Conservation (phyloP, 1,139 yeast species). For the Candida anutae region DNA sequence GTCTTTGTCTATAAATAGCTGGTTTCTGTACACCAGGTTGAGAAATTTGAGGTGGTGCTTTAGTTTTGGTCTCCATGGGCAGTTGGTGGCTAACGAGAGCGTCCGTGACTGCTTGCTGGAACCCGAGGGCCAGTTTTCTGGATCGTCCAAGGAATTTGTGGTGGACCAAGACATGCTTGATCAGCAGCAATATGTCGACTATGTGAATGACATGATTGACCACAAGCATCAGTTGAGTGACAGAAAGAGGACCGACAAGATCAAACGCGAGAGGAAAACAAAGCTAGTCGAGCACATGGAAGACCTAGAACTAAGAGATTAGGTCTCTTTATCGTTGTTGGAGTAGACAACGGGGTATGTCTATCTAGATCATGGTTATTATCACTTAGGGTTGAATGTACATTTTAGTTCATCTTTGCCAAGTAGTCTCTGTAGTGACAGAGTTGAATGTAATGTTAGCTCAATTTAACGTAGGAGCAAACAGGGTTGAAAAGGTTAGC, state of each 20-base stretch:
- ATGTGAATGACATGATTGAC: constrained; percentile 7
- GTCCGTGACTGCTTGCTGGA: constrained; percentile 38
- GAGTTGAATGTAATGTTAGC: too few relatives aligned
- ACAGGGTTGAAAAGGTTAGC: too few relatives aligned
- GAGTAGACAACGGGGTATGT: constrained; percentile 1
- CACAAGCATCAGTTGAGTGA: constrained; percentile 8
- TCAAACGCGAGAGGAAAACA: constrained; percentile 10
- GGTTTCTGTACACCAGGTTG: constrained; percentile 58
- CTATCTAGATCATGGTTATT: neutral
- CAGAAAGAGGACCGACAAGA: constrained; percentile 9
- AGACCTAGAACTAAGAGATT: constrained; percentile 5
- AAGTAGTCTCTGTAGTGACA: too few relatives aligned
- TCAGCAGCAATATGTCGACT: constrained; percentile 7
- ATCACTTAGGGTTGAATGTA: too few relatives aligned
- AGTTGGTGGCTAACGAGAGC: constrained; percentile 44
- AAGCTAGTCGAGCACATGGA: constrained; percentile 9
- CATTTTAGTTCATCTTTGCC: too few relatives aligned
- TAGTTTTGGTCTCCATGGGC: constrained; percentile 59
- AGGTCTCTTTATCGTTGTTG: neutral
- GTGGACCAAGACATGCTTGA: constrained; percentile 5
- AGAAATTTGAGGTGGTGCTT: constrained; percentile 66
- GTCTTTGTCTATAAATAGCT: constrained; percentile 53
- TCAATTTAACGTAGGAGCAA: too few relatives aligned
- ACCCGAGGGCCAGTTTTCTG: constrained; percentile 23
- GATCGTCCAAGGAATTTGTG: constrained; percentile 3